Evolutionary conservation across 2,329 filamentous ascomycete species (phyloP).

Genomic region (Aspergillus nomiae): DNA sequence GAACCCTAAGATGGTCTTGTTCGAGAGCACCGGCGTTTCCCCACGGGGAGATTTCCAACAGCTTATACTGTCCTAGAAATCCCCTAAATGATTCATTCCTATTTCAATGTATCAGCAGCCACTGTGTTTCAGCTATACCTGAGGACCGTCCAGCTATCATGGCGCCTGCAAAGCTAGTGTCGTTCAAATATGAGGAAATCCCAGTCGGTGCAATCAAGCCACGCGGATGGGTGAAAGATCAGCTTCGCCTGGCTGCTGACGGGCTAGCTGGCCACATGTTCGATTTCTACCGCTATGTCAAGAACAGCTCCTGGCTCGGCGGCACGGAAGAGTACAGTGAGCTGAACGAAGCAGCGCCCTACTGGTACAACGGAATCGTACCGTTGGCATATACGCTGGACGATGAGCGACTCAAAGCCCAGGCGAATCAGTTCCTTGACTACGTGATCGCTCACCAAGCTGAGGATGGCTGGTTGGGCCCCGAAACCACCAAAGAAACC

Average conservation of each 20-base stretch:
- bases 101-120: not conserved
- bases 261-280: constrained; percentile 57
- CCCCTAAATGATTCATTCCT: not conserved
- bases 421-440: constrained; percentile 50
- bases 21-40: not conserved
- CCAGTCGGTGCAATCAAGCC: constrained; percentile 55
- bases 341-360: constrained; percentile 58
- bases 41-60: not conserved
- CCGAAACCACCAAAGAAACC: constrained; percentile 47
- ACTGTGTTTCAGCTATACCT: not conserved
- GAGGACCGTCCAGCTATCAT: not conserved
- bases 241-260: constrained; percentile 52
- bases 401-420: constrained; percentile 52
- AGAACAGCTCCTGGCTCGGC: constrained; percentile 55
- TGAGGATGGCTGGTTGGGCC: constrained; percentile 61
- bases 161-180: not conserved
- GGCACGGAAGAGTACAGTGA: constrained; percentile 55
- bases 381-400: constrained; percentile 56
- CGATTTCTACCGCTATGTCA: constrained; percentile 60
- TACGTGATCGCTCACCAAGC: constrained; percentile 54
- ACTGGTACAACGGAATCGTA: constrained; percentile 62
- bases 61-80: not conserved
- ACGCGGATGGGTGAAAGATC: constrained; percentile 54
- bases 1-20: not conserved
- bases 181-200: constrained; percentile 23